Conservation (phyloP, 2,329 filamentous ascomycete species). For the Aspergillus ochraceus region DNA sequence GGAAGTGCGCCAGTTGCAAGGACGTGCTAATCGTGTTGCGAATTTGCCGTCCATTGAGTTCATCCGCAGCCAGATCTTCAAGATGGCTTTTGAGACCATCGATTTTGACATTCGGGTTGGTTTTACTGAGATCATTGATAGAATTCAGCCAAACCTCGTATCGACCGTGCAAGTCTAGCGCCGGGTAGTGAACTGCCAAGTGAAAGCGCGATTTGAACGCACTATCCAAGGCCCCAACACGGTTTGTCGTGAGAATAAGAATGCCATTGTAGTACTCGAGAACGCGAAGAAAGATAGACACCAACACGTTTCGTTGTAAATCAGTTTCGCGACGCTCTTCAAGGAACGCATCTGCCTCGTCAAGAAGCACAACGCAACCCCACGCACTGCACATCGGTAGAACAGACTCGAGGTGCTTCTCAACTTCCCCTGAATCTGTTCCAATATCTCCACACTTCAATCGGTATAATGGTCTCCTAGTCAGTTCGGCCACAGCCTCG, state of each 20-base stretch:
- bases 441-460: neutral
- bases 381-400: neutral
- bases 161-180: too few relatives aligned
- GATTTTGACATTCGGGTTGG: too few relatives aligned
- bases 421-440: neutral
- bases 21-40: too few relatives aligned
- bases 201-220: neutral
- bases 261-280: neutral
- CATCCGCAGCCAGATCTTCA: too few relatives aligned
- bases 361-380: neutral
- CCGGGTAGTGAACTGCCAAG: neutral
- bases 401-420: neutral
- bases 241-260: neutral
- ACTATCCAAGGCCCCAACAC: neutral
- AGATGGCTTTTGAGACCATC: too few relatives aligned
- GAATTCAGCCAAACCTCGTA: too few relatives aligned
- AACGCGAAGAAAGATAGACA: neutral
- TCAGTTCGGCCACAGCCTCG: neutral
- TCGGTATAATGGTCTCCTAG: neutral
- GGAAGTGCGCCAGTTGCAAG: too few relatives aligned
- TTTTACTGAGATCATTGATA: too few relatives aligned
- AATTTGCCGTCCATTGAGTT: too few relatives aligned
- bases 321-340: neutral
- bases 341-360: neutral
- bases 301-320: neutral